Conservation (phyloP, 108 stramenopile species). For the Parietichytrium sp. region DNA sequence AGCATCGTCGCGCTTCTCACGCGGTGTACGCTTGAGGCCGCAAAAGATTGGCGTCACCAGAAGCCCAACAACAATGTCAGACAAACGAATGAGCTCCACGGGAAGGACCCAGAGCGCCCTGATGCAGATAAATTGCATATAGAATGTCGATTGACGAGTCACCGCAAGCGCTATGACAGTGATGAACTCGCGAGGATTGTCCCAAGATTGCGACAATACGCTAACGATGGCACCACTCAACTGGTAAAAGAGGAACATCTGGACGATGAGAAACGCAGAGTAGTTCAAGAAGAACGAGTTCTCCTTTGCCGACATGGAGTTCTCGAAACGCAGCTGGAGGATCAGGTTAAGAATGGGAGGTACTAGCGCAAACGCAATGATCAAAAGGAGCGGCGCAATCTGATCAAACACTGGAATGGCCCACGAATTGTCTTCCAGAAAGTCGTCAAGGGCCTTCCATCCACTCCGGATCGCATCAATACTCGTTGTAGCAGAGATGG, state of each 20-base stretch:
- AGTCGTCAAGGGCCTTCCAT: neutral
- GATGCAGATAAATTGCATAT: neutral
- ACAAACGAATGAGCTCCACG: slow-evolving; percentile 10
- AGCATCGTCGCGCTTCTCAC: slow-evolving; percentile 10
- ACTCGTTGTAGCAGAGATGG: neutral
- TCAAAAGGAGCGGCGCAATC: neutral
- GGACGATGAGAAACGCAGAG: slow-evolving; percentile 14
- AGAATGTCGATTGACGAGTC: neutral
- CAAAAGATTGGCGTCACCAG: neutral
- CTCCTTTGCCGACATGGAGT: neutral
- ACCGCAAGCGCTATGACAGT: neutral
- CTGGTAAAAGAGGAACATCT: slow-evolving; percentile 22
- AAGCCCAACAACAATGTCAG: neutral
- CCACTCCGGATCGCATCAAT: neutral
- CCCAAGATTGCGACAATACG: neutral
- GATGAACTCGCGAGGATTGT: slow-evolving; percentile 30
- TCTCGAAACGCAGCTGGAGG: neutral
- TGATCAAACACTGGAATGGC: neutral
- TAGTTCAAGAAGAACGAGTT: neutral
- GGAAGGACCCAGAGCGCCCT: neutral
- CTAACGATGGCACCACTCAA: neutral
- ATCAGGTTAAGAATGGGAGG: neutral
- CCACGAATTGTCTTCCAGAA: neutral
- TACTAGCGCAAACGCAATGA: neutral
- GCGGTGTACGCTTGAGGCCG: neutral